A percentile compares a stretch with the other conserved stretches of the same genome.
Evolutionary conservation across 225 moss, liverwort and hornwort species (phyloP).

Genomic region (Climacium dendroides): DNA sequence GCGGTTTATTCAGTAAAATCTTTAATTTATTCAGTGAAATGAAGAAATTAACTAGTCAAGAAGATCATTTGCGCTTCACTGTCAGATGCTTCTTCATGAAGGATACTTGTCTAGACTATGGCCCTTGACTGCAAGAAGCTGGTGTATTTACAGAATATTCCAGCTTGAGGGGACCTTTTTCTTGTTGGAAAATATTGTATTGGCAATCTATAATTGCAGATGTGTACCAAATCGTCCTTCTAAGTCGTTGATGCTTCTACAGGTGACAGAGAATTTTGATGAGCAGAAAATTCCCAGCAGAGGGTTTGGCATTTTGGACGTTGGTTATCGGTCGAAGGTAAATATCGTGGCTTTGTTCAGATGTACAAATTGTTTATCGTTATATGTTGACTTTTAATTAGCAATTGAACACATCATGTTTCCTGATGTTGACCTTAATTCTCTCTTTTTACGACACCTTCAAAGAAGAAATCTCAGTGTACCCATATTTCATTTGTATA

Average conservation of each 20-base stretch:
- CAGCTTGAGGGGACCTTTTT: neutral
- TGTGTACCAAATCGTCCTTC: neutral
- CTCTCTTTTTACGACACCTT: neutral
- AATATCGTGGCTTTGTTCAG: neutral
- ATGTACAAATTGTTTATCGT: neutral
- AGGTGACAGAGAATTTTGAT: constrained; percentile 77
- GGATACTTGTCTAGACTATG: neutral
- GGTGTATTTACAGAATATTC: neutral
- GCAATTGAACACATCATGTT: neutral
- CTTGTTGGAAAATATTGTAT: neutral
- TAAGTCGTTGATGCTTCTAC: neutral
- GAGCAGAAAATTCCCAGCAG: constrained; percentile 81
- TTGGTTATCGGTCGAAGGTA: constrained; percentile 78
- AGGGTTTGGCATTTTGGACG: constrained; percentile 91
- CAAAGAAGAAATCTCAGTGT: neutral
- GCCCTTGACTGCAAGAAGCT: neutral
- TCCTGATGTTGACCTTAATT: neutral
- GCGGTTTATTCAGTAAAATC: neutral
- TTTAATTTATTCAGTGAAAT: neutral
- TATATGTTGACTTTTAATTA: neutral
- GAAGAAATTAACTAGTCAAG: neutral
- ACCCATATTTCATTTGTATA: neutral
- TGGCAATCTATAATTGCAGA: neutral
- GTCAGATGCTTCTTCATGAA: neutral
- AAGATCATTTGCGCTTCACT: neutral